Base-by-base conservation (phyloP, 805 yeast genomes). In the Middelhovenomyces tepae region DNA sequence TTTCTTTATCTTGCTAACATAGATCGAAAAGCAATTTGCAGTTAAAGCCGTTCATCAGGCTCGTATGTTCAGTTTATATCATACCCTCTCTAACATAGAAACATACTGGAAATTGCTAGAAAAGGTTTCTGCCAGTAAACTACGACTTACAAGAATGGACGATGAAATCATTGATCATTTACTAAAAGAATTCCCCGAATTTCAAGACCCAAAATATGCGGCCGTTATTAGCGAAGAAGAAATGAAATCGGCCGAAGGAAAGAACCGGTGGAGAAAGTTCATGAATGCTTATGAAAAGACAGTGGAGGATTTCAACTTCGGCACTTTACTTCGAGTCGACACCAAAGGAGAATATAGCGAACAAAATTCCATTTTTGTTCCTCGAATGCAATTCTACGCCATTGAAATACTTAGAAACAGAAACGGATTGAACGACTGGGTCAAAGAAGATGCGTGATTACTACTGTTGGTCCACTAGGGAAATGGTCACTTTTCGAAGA, bases 41-140 rank as follows among this genome's bases (percentile, higher is more conserved):
- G 98, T 91, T 39, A 84, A 81, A 60, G 98, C 97, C 4, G 98
- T 91, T 11, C 77, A 73, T 59, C 97, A 91, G 57, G 91, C 94
- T 38, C 94, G 33, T n/a, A n/a, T n/a, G 43, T n/a, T n/a, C n/a
- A n/a, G n/a, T n/a, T n/a, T 47, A 48, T 13, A 53, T 19, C 7
- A 14, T 7, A n/a, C n/a, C n/a, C 18, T 9, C 21, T 13, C 15
- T 23, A 16, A 8, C 20, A 11, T 25, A 43, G 59, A 85, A 53
- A 78, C 95, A 1, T 91, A 89, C 70, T 91, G 95, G 95, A 67
- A 69, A 30, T 59, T 91, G 38, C 61, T 91, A 35, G 70, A 71
- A 37, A 73, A 74, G 46, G 63, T 86, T 36, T 76, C 79, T 40
- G 96, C 94, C n/a, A 71, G 91, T 27, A 73, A 71, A 46, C 67